Evolutionary conservation across 495 filamentous ascomycete genomes (phyloP).

Genomic region (Hyaloscypha variabilis): DNA sequence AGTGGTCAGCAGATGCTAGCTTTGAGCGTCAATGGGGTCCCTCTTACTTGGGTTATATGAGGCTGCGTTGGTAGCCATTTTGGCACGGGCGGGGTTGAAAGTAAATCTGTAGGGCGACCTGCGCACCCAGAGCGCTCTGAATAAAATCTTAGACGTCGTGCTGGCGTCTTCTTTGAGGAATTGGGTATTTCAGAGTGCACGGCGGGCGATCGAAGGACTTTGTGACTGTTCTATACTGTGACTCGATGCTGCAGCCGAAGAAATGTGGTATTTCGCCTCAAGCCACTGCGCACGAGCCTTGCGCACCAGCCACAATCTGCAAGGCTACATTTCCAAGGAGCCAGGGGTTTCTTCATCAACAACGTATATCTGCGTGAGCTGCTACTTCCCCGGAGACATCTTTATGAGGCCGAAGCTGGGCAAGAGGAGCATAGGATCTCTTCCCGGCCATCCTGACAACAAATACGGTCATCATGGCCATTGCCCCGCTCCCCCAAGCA

Average conservation of each 20-base stretch:
- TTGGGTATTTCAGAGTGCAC: constrained; percentile 16
- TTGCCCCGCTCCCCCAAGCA: constrained; percentile 65
- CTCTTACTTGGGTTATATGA: constrained; percentile 56
- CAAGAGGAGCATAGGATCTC: not conserved
- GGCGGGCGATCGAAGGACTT: not conserved
- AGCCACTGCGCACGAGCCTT: not conserved
- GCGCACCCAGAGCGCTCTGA: constrained; percentile 41
- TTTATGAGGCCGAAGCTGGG: not conserved
- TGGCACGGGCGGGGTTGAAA: constrained; percentile 39
- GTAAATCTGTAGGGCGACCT: constrained; percentile 37
- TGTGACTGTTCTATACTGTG: constrained; percentile 1
- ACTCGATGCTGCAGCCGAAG: constrained; percentile 10
- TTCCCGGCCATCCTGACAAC: not conserved
- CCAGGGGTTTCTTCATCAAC: not conserved
- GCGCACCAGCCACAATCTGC: constrained; percentile 7
- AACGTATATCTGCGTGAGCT: not conserved
- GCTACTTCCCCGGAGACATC: not conserved
- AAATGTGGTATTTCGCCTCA: not conserved
- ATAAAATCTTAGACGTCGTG: constrained; percentile 41
- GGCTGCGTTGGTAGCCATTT: constrained; percentile 62
- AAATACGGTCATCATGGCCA: constrained; percentile 35
- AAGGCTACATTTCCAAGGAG: constrained; percentile 2
- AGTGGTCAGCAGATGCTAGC: constrained; percentile 14
- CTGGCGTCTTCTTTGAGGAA: constrained; percentile 32
- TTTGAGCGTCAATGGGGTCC: constrained; percentile 13